Base-by-base conservation (phyloP, 1,284 basidiomycete genomes). In the Cronartium ribicola region DNA sequence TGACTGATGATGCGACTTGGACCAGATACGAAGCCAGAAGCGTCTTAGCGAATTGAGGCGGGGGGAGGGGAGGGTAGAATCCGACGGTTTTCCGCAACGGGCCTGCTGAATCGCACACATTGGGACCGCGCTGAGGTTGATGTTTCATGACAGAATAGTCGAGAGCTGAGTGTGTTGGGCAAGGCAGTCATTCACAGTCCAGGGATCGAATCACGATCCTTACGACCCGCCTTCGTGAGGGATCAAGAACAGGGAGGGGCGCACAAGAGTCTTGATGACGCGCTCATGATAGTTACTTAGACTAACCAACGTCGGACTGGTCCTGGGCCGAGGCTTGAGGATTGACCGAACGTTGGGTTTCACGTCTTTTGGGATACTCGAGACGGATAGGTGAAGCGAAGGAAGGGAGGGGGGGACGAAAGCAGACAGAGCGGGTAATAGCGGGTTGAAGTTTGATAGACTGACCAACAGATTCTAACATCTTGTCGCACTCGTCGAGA, bases 381-480 rank as follows among this genome's bases (percentile, higher is more conserved):
- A n/a, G 60, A 36, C 39, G 29, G 36, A 37, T 22, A 62, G 39
- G 60, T 37, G 39, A 62, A 62, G 36, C 20, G 57, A 22, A 60
- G 69, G 20, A 14, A 62, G 48, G 46, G 39, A 57, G 4, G 14
- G 36, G 44, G 20, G 40, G 8, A 40, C 29, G 20, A 39, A 22
- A 46, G 46, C 44, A 22, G n/a, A 36, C 37, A 14, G 55, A 65
- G 41, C 36, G 62, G n/a, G 8, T 7, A 43, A 55, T 41, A 62
- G 22, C 51, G 40, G 22, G 14, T 20, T 57, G 51, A 57, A 57
- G 51, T 57, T 57, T 29, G 11, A 55, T 22, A 51, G 86, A 96
- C 94, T 95, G 90, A 97, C 94, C 94, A 85, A 99, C 93, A 88
- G 94, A 91, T 87, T 99, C 96, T 82, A 99, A 89, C 92, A 99